A percentile compares a stretch with the other conserved stretches of the same genome.
Evolutionary conservation across 768 basidiomycete genomes (phyloP).

Genomic region (Rubroboletus pulcherrimus): DNA sequence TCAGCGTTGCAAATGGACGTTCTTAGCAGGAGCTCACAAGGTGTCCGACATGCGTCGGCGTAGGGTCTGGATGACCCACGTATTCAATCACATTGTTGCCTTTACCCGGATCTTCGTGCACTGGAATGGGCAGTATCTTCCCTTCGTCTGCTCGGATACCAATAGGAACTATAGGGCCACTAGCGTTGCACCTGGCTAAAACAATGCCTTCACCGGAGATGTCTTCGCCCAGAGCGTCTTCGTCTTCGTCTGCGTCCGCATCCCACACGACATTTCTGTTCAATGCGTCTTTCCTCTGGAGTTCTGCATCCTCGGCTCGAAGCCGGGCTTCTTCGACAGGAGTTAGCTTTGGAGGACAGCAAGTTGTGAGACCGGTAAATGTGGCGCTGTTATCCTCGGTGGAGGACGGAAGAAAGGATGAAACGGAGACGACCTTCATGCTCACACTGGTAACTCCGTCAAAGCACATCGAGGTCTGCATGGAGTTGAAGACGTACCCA

Average conservation of each 20-base stretch:
- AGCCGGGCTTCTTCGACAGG: constrained; percentile 55
- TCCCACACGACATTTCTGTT: constrained; percentile 64
- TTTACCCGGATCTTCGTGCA: constrained; percentile 15
- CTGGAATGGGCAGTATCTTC: constrained; percentile 43
- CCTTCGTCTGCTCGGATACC: constrained; percentile 60
- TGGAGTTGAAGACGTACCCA: constrained; percentile 39
- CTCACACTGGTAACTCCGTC: constrained; percentile 48
- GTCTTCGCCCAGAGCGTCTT: constrained; percentile 60
- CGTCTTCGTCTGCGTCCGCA: constrained; percentile 52
- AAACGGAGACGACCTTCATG: constrained; percentile 68
- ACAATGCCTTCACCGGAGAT: constrained; percentile 26
- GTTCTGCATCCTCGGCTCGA: constrained; percentile 52
- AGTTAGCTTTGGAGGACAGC: constrained; percentile 40
- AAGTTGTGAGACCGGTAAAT: constrained; percentile 45
- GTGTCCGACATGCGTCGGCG: constrained; percentile 53
- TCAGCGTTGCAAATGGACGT: not conserved
- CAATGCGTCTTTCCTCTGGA: constrained; percentile 59
- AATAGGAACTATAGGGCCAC: constrained; percentile 37
- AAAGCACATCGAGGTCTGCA: not conserved
- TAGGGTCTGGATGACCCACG: constrained; percentile 45
- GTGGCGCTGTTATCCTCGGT: constrained; percentile 54
- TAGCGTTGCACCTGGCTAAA: constrained; percentile 21
- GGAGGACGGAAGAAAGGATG: constrained; percentile 65
- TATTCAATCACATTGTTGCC: constrained; percentile 33
- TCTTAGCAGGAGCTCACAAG: constrained; percentile 39